Evolutionary conservation across 2,329 filamentous ascomycete genomes (phyloP).

Genomic region (Scedosporium dehoogii): DNA sequence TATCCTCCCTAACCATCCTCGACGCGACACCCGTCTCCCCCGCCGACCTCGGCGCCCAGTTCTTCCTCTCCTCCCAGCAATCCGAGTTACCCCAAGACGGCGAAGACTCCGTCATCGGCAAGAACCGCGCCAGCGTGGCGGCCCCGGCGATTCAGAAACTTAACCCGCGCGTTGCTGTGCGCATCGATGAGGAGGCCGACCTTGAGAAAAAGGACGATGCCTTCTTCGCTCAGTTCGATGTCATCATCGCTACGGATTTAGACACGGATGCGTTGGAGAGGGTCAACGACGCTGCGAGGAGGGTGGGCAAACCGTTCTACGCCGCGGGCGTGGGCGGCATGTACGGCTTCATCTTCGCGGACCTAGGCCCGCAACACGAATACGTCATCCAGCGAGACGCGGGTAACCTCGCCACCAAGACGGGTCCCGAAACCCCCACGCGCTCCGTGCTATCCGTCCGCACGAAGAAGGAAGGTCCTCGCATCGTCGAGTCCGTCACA

Average conservation of each 20-base stretch:
- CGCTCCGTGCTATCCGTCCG: constrained; percentile 64
- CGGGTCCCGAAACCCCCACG: constrained; percentile 63
- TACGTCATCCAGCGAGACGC: constrained; percentile 81
- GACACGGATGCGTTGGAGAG: constrained; percentile 62
- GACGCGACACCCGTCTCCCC: constrained; percentile 69
- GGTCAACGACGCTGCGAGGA: constrained; percentile 78
- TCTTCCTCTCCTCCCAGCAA: constrained; percentile 57
- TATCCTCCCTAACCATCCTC: constrained; percentile 80
- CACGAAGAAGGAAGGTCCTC: constrained; percentile 57
- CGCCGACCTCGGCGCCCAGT: constrained; percentile 71
- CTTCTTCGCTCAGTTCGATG: constrained; percentile 71
- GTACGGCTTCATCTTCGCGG: constrained; percentile 91
- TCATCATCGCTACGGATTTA: constrained; percentile 85
- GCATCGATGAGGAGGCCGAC: constrained; percentile 53
- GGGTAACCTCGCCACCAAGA: constrained; percentile 58
- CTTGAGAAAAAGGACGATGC: constrained; percentile 58
- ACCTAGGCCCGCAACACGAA: constrained; percentile 72
- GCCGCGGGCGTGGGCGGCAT: constrained; percentile 78
- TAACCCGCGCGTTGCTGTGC: constrained; percentile 77
- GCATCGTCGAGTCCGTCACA: constrained; percentile 73
- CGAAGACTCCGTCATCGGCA: constrained; percentile 63
- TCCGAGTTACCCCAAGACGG: constrained; percentile 1
- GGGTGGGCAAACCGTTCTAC: constrained; percentile 76
- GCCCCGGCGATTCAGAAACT: constrained; percentile 69
- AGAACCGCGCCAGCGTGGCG: constrained; percentile 77